Base-by-base conservation (phyloP, 306 rosid genomes). In the Comarum palustre region DNA sequence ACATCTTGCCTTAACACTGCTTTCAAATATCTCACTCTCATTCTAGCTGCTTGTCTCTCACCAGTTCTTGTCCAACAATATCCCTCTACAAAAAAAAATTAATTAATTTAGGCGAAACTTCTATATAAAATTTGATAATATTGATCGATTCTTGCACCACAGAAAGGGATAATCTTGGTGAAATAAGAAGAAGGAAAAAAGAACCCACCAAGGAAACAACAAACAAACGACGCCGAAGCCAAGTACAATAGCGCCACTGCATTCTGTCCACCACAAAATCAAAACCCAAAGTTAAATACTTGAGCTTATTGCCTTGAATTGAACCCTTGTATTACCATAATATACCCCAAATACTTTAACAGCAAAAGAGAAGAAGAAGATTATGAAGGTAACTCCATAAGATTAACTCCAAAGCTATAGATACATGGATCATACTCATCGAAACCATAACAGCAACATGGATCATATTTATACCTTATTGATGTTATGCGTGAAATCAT, bases 21-120 rank as follows among this genome's bases (percentile, higher is more conserved):
- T 69, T 86, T 91, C 77, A 94, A 80, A 45, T 89, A 94, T 39
- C 89, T 86, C 0, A 80, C 92, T 85, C 98, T 89, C 96, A 94
- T 89, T 80, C 88, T 88, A 32, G 98, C 84, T 5, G 97, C 89
- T 81, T 94, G 98, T 68, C 97, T 81, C 75, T 89, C 97, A 0
- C 96, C 96, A 4, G 98, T 94, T 88, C 98, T 88, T 63, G 98
- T 91, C 98, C 98, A 94, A 48, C 96, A 91, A 77, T 88, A 94
- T 4, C 98, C 98, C 88, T 91, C 97, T 93, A 41, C 31, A 61
- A 58, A 31, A 34, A 31, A 31, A 31, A 31, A 69, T 6, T 47
- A 12, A 38, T 64, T 22, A 7, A 66, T 5, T 29, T 25, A 12
- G 8, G 36, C 19, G 32, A 16, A 31, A 31, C 34, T 31, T 31